Base-by-base conservation (phyloP, 768 basidiomycete species). In the Chlorophyllum brunneum region DNA sequence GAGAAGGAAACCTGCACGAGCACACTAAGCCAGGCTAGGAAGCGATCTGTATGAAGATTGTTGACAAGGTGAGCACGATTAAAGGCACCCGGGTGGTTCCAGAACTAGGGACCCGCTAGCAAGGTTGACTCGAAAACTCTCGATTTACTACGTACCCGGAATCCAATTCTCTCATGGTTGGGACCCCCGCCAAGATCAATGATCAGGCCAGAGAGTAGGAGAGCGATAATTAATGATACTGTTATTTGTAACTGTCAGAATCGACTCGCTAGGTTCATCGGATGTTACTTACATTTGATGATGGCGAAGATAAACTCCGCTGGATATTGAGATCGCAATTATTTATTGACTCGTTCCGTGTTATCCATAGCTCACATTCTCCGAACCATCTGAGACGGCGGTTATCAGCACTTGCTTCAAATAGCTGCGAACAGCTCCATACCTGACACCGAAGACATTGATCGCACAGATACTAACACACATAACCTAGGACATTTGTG, bases 171-270 rank as follows among this genome's bases (percentile, higher is more conserved):
- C 18, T 84, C 76, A 56, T 79, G 74, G 50, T 77, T 58, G 2
- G 90, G 88, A 0, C 85, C 88, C 51, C 88, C 91, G 36, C 92
- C 92, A 16, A 88, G 77, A 57, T 88, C 85, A 54, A 92, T 76
- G 54, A 89, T 69, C 54, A 93, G 76, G 27, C 85, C 85, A 51
- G 72, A 67, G 33, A 85, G 47, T 45, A 87, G 74, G 29, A 86
- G 68, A n/a, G 78, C 75, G 38, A 77, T 77, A 40, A 87, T 86
- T 48, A 85, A 63, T n/a, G 66, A 57, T 31, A 85, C 82, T 85
- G 18, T 27, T 11, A 15, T 33, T 24, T 8, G 53, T 37, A 7
- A 43, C 23, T 11, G 33, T 37, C 31, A 26, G 13, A 42, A 5
- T 11, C 42, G 46, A 4, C 46, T 23, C 13, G 31, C 4, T 18